Base-by-base conservation (phyloP, 108 stramenopile species). In the Cyclostephanos tholiformis region DNA sequence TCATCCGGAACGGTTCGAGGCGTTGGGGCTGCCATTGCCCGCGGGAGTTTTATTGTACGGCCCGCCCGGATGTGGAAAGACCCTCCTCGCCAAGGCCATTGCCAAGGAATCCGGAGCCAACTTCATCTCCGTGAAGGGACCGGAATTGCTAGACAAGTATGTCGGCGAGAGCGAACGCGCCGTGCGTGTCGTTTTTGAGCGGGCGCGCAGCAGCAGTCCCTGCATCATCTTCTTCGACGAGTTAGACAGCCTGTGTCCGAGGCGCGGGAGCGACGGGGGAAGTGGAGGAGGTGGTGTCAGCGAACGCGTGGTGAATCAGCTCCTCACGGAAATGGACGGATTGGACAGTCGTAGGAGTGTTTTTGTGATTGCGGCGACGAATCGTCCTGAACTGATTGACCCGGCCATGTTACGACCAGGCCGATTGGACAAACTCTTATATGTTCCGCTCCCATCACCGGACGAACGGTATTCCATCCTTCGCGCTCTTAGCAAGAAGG, bases 151-250 rank as follows among this genome's bases (percentile, higher is more conserved):
- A 55, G 91, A 93, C 80, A 95, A 91, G 62, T 99, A 97, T 69
- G 98, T 99, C 11, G 99, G 99, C 22, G 98, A 99, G 83, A 94
- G 93, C 70, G 98, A 99, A 82, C 95, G 88, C 29, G 91, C 91
- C 8, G 98, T 99, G 14, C 89, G 98, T 6, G 77, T 93, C 43
- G 93, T 98, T 0, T 96, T 96, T 75, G 93, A 93, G 62, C 84
- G 91, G 26, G 97, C 97, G 0, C 74, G 95, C 2, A 83, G 86
- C 72, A 91, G 89, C 32, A 86, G 91, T 72, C 99, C 99, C 17
- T 98, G 98, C 72, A 91, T 99, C 12, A 92, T 99, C 29, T 99
- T 99, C 74, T 99, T 99, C 70, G 99, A 99, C 76, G 99, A 99
- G 81, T 84, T 99, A 52, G 98, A 99, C 67, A 93, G 96, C 23